Evolutionary conservation across 768 basidiomycete species (phyloP).

Genomic region (Lyophyllum semitale): DNA sequence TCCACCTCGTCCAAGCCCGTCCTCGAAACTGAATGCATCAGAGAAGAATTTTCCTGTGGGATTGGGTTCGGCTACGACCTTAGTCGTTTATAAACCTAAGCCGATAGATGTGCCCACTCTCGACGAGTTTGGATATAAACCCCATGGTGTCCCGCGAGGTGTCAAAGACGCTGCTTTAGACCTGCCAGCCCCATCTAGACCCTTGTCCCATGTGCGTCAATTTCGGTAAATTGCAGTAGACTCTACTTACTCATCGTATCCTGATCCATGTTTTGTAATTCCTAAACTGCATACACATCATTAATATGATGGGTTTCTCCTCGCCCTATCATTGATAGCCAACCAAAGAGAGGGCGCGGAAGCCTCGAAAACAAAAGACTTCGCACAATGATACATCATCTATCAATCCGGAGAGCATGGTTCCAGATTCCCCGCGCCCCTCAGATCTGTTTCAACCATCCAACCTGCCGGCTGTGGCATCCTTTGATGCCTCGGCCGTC

Average conservation of each 20-base stretch:
- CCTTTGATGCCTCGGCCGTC: background rate
- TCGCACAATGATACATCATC: background rate
- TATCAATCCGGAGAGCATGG: background rate
- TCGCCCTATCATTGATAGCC: constrained; percentile 49
- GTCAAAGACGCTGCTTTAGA: constrained; percentile 24
- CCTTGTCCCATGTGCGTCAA: constrained; percentile 87
- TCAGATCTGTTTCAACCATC: background rate
- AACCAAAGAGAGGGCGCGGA: constrained; percentile 72
- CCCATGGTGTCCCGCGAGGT: constrained; percentile 16
- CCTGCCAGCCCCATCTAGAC: constrained; percentile 51
- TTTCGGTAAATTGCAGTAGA: constrained; percentile 59
- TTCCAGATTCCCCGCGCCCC: background rate
- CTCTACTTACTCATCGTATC: constrained; percentile 41
- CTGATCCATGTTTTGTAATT: constrained; percentile 30
- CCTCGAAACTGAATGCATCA: background rate
- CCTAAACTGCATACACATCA: constrained; percentile 16
- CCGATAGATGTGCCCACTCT: constrained; percentile 43
- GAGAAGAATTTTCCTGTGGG: constrained; percentile 33
- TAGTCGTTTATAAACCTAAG: constrained; percentile 62
- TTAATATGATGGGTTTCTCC: constrained; percentile 16
- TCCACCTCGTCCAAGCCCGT: constrained; percentile 2
- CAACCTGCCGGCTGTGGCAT: background rate
- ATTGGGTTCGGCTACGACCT: constrained; percentile 75
- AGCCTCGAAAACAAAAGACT: constrained; percentile 54
- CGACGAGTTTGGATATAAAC: constrained; percentile 52